Evolutionary conservation across 371 early-diverging fungal genomes (phyloP).

Genomic region (Basidiobolus meristosporus): DNA sequence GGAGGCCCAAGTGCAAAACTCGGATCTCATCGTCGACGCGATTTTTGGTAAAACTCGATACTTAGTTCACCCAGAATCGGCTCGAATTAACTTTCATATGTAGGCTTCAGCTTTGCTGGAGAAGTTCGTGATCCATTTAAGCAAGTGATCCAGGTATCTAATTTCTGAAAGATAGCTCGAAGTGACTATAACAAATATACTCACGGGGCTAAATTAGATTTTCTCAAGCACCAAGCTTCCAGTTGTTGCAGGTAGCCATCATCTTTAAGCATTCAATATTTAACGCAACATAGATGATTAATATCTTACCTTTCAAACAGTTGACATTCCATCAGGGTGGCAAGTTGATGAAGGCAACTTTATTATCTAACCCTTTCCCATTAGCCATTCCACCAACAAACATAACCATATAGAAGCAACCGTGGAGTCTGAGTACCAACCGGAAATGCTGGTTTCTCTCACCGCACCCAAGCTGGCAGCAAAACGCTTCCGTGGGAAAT

Average conservation of each 20-base stretch:
- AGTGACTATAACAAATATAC: background rate
- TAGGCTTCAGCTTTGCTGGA: slow-evolving; percentile 75
- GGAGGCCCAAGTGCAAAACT: slow-evolving; percentile 9
- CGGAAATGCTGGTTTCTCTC: slow-evolving; percentile 67
- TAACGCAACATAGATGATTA: background rate
- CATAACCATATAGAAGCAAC: background rate
- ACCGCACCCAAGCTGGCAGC: slow-evolving; percentile 78
- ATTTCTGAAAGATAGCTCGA: background rate
- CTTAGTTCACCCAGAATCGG: background rate
- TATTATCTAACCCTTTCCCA: background rate
- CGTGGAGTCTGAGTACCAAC: slow-evolving; percentile 28
- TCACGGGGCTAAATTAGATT: slow-evolving; percentile 1
- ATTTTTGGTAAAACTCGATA: slow-evolving; percentile 40
- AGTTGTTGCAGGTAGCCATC: slow-evolving; percentile 25
- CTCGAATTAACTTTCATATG: background rate
- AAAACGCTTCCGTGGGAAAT: slow-evolving; percentile 37
- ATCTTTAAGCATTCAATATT: background rate
- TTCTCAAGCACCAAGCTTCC: slow-evolving; percentile 26
- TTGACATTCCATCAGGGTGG: slow-evolving; percentile 92
- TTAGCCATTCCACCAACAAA: background rate
- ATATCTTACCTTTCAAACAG: slow-evolving; percentile 7
- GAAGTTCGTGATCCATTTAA: slow-evolving; percentile 64
- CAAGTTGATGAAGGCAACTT: slow-evolving; percentile 60
- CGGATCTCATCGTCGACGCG: slow-evolving; percentile 65
- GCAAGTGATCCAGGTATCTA: slow-evolving; percentile 26